Percentiles rank a stretch among this genome's conserved stretches.
phyloP scores from a whole-genome alignment of 345 rosid species.

The Eucalyptus cloeziana region DNA sequence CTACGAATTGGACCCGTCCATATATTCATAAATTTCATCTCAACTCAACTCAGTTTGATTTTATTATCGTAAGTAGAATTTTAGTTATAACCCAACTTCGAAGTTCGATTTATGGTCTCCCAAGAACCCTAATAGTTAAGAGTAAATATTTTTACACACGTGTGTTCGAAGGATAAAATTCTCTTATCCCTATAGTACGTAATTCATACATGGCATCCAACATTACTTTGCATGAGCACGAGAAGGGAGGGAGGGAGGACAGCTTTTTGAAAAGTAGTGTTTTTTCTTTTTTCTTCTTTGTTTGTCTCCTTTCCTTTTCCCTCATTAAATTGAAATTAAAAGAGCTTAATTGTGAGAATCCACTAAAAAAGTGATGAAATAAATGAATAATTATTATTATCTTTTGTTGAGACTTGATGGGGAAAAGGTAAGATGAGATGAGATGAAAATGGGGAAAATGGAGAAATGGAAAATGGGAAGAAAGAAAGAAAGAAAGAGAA shows the following conservation, averaged over 20 bases:
- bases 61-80: not conserved
- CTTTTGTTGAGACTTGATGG: not conserved
- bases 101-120: not conserved
- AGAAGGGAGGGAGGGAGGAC: not conserved
- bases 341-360: not conserved
- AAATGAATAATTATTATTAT: rapidly evolving
- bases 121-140: not conserved
- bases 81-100: rapidly evolving
- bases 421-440: not conserved
- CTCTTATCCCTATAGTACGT: not conserved
- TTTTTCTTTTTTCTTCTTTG: not conserved
- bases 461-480: not conserved
- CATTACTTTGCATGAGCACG: not conserved
- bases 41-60: not conserved
- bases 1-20: rapidly evolving
- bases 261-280: not conserved
- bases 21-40: not conserved
- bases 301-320: not conserved
- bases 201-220: not conserved
- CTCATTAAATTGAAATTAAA: not conserved
- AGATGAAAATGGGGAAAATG: not conserved
- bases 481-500: not conserved
- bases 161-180: not conserved
- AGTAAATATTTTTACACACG: not conserved
- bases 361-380: not conserved